phyloP scores from a whole-genome alignment of 371 early-diverging fungal genomes.

The Mucor mucedo region DNA sequence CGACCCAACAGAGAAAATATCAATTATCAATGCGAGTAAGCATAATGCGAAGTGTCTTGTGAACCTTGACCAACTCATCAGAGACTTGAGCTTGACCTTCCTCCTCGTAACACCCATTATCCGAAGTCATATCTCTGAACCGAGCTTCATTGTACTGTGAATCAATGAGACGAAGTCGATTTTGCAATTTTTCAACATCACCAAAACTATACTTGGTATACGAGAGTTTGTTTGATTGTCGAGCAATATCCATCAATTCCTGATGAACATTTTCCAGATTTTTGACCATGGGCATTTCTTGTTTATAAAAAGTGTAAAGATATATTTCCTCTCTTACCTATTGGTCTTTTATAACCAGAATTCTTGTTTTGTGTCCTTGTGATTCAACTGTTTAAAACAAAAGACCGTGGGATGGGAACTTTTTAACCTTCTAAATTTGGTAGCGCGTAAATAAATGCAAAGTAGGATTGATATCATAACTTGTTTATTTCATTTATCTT shows the following conservation, averaged over 20 bases:
- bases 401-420: neutral
- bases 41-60: slow-evolving; percentile 36
- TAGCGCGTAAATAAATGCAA: neutral
- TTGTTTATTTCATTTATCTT: no score
- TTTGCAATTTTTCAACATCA: slow-evolving; percentile 42
- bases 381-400: neutral
- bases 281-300: slow-evolving; percentile 35
- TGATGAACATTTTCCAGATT: slow-evolving; percentile 43
- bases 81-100: slow-evolving; percentile 48
- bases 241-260: slow-evolving; percentile 46
- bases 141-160: slow-evolving; percentile 29
- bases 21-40: slow-evolving; percentile 31
- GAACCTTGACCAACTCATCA: slow-evolving; percentile 39
- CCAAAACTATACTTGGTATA: slow-evolving; percentile 35
- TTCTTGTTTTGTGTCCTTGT: neutral
- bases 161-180: slow-evolving; percentile 31
- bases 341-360: no score
- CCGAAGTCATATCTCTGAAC: slow-evolving; percentile 19
- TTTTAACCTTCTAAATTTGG: neutral
- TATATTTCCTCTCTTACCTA: no score
- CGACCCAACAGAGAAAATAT: neutral
- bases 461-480: no score
- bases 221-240: slow-evolving; percentile 39
- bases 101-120: slow-evolving; percentile 41
- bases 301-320: no score